Base-by-base conservation (phyloP, 352 stramenopile genomes). In the Phytophthora syringae region DNA sequence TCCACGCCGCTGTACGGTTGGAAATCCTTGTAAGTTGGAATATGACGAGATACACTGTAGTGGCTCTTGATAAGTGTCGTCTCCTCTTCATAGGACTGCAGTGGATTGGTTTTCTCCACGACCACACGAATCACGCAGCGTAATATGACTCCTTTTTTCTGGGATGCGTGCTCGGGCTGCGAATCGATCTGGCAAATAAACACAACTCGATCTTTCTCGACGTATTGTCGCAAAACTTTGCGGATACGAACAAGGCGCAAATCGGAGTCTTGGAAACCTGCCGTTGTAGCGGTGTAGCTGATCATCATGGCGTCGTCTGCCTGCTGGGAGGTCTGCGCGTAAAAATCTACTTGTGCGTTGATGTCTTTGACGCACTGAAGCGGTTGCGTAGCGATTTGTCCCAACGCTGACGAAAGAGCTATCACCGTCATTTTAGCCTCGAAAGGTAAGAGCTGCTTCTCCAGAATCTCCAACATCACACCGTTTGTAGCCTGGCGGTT, bases 391-490 rank as follows among this genome's bases (percentile, higher is more conserved):
- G 24, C 60, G 28, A 67, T 15, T 52, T 67, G 42, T 16, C 60
- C 47, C 0, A 70, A 37, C 7, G 53, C 49, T 18, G 22, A 16
- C 61, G 51, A 64, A 0, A 64, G 45, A 6, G 53, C 53, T 1
- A n/a, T 45, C 28, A 56, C 45, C 12, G 52, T 54, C 34, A 51
- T 47, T 9, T 64, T 54, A 0, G 34, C 15, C 2, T 32, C 16
- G 36, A 77, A 77, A 0, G 70, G 64, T 2, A 77, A 37, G 1
- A 60, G 9, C 15, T 71, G 52, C 25, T 56, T 52, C 30, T 74
- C 44, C 25, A 74, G 15, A 7, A 77, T 25, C 28, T 77, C 64
- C 32, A 77, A 40, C 32, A 74, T 74, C 7, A 64, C 25, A 1
- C 39, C 59, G 6, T 68, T 72, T 7, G 47, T 44, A 1, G 42